Base-by-base conservation (phyloP, 129 eudicot species). In the Kitagawia praeruptora region DNA sequence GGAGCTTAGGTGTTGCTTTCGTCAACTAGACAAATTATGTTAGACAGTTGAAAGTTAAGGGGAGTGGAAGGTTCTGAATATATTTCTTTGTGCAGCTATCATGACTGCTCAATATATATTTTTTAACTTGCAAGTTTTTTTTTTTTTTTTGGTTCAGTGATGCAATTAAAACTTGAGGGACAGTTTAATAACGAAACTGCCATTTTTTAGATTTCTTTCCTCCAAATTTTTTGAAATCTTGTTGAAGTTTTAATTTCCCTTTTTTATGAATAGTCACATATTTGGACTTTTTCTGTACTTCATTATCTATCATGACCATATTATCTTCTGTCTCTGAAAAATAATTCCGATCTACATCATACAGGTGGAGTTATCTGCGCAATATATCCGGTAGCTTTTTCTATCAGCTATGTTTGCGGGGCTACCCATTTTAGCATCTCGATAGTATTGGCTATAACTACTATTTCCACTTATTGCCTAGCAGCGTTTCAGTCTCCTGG, bases 351-450 rank as follows among this genome's bases (percentile, higher is more conserved):
- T 18, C 21, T 85, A 81, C 69, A 61, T 58, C 67, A 0, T n/a
- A 61, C 89, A 95, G 99, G 97, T 86, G 89, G 90, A 45, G 97
- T 96, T 77, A 69, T 92, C 70, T 95, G 99, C 93, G 99, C 97
- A 39, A 85, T 90, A 72, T 90, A 82, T 81, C 97, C 99, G 5
- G 78, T 86, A 38, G 71, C 87, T 51, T 90, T 95, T 88, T 90
- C 96, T 10, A 71, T 84, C 72, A 86, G 93, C 77, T 83, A 81
- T 79, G 51, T 89, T 11, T 81, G 44, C 77, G 93, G 97, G 67
- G 51, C 83, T 77, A 78, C 85, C 76, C 91, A 89, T 86, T 70
- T 74, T 48, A 76, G 76, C 12, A 21, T 89, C 37, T 80, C 90
- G 64, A 77, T 37, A 66, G 80, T 89, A 13, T 85, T 95, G 85